A percentile compares a stretch with the other conserved stretches of the same genome.
phyloP scores from a whole-genome alignment of 208 protist species.

The Trypanosoma cruzi region DNA sequence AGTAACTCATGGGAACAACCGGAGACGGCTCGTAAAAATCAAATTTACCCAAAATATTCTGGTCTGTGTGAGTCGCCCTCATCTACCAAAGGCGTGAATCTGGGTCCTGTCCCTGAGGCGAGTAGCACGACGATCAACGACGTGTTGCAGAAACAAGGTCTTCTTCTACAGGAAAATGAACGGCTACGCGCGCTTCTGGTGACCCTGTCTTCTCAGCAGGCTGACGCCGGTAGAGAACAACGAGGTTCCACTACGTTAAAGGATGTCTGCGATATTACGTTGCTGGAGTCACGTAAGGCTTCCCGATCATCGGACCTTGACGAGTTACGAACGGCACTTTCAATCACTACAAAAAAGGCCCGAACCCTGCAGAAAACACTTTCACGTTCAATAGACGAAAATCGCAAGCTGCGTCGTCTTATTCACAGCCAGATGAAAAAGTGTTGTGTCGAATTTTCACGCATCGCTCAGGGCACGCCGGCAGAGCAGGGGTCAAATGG shows the following conservation, averaged over 20 bases:
- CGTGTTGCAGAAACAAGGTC: neutral
- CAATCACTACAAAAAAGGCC: slow-evolving; percentile 2
- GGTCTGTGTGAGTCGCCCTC: neutral
- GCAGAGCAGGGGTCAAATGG: neutral
- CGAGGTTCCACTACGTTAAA: neutral
- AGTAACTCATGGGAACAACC: neutral
- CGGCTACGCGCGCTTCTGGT: slow-evolving; percentile 12
- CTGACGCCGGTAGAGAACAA: neutral
- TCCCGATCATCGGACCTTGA: neutral
- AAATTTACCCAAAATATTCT: neutral
- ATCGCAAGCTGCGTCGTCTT: slow-evolving; percentile 19
- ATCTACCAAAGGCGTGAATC: neutral
- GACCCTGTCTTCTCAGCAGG: slow-evolving; percentile 8
- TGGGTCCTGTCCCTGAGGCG: neutral
- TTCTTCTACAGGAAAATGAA: slow-evolving; percentile 14
- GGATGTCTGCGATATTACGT: slow-evolving; percentile 5
- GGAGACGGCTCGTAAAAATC: neutral
- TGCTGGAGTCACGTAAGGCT: neutral
- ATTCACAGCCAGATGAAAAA: slow-evolving; percentile 11
- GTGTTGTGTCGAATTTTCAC: slow-evolving; percentile 8
- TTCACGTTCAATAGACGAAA: slow-evolving; percentile 17
- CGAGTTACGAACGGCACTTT: neutral
- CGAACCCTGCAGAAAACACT: slow-evolving; percentile 12
- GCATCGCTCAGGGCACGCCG: slow-evolving; percentile 6
- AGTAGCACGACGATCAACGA: neutral